Evolutionary conservation across 2,329 filamentous ascomycete species (phyloP).

Genomic region (Fusarium mundagurra): DNA sequence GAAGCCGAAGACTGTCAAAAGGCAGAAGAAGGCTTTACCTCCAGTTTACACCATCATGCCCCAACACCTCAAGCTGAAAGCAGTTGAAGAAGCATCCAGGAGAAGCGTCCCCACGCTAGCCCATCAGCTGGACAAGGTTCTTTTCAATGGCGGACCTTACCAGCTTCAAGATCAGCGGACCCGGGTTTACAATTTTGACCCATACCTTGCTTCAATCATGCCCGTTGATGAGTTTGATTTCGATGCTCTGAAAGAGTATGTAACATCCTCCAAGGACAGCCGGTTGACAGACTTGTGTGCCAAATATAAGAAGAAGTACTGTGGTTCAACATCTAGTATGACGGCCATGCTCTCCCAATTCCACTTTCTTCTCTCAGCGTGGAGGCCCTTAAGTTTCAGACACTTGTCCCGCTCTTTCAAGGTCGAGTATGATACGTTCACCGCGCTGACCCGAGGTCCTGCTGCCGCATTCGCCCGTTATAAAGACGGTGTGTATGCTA

Average conservation of each 20-base stretch:
- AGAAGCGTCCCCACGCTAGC: conserved; percentile 67
- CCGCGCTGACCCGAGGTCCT: conserved; percentile 75
- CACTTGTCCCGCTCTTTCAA: conserved; percentile 75
- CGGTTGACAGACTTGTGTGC: conserved; percentile 75
- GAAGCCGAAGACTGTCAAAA: not conserved
- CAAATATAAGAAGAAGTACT: conserved; percentile 78
- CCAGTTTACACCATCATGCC: conserved; percentile 46
- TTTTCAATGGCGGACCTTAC: conserved; percentile 96
- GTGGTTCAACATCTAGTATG: conserved; percentile 98
- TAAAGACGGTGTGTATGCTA: conserved; percentile 88
- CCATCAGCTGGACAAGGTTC: conserved; percentile 84
- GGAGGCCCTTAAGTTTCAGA: conserved; percentile 75
- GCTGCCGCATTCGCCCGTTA: conserved; percentile 83
- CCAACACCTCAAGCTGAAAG: conserved; percentile 37
- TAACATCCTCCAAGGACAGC: conserved; percentile 88
- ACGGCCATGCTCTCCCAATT: conserved; percentile 88
- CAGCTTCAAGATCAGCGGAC: conserved; percentile 89
- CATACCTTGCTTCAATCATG: conserved; percentile 93
- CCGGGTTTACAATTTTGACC: conserved; percentile 95
- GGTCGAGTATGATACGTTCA: conserved; percentile 72
- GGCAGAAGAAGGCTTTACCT: not conserved
- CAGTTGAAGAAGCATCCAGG: conserved; percentile 47
- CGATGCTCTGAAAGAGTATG: conserved; percentile 82
- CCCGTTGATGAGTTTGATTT: conserved; percentile 94
- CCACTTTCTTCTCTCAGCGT: conserved; percentile 88